Evolutionary conservation across 1,284 basidiomycete genomes (phyloP).

Genomic region (Exsudoporus floridanus): DNA sequence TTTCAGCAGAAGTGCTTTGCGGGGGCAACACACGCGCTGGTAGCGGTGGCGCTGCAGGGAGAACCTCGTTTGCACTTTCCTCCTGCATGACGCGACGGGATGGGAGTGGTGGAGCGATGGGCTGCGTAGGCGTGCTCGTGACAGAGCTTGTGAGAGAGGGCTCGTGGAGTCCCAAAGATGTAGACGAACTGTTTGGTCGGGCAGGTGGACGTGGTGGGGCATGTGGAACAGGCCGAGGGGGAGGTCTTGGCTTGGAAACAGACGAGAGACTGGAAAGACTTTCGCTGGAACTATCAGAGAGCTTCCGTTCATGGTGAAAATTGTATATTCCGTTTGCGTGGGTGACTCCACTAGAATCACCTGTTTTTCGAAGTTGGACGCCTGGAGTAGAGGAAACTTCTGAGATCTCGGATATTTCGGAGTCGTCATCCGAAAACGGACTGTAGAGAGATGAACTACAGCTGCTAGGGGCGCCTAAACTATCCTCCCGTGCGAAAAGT

Average conservation of each 20-base stretch:
- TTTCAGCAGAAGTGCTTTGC: conserved; percentile 6
- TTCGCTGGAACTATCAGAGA: conserved; percentile 26
- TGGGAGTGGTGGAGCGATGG: conserved; percentile 28
- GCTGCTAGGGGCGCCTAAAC: conserved; percentile 18
- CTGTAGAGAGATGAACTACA: conserved; percentile 27
- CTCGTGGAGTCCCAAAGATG: not conserved
- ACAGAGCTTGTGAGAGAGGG: not conserved
- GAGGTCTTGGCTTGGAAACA: conserved; percentile 21
- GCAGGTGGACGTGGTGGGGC: conserved; percentile 24
- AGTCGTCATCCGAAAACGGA: conserved; percentile 35
- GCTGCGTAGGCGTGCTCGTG: conserved; percentile 9
- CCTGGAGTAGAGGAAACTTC: conserved; percentile 13
- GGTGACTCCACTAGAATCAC: not conserved
- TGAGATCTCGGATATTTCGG: conserved; percentile 27
- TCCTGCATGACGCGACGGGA: conserved; percentile 19
- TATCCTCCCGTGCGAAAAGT: conserved; percentile 27
- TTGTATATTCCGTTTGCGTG: not conserved
- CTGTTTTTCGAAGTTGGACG: conserved; percentile 4
- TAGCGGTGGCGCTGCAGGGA: conserved; percentile 25
- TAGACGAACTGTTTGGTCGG: conserved; percentile 6
- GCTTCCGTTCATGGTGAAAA: conserved; percentile 5
- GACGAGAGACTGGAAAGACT: conserved; percentile 12
- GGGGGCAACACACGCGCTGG: conserved; percentile 20
- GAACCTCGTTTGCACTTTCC: conserved; percentile 8
- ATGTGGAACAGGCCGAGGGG: conserved; percentile 19